phyloP scores from a whole-genome alignment of 2,329 filamentous ascomycete species.

The Nemania sp. region DNA sequence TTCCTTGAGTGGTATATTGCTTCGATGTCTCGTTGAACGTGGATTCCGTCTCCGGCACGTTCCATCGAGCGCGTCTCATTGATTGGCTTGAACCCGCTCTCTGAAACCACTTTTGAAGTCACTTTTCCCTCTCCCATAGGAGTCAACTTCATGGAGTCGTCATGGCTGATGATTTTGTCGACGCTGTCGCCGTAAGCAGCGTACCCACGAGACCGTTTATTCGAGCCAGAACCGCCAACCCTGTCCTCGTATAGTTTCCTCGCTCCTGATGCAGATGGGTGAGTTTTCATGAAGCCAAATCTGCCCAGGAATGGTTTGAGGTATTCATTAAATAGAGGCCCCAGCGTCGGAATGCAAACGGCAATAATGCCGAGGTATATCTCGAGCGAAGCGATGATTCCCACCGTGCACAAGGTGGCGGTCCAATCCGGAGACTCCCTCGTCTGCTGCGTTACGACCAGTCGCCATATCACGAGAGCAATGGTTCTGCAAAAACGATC shows the following conservation, averaged over 20 bases:
- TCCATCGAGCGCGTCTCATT: background rate
- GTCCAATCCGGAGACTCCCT: conserved; percentile 29
- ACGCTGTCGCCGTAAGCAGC: conserved; percentile 15
- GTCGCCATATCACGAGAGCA: conserved; percentile 46
- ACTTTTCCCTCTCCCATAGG: conserved; percentile 11
- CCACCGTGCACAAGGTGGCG: conserved; percentile 39
- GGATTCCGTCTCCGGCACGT: conserved; percentile 1
- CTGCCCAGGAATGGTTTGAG: conserved; percentile 9
- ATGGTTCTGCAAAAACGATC: conserved; percentile 38
- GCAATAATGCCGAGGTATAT: conserved; percentile 48
- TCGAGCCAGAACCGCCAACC: conserved; percentile 11
- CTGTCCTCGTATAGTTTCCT: conserved; percentile 9
- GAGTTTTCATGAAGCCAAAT: background rate
- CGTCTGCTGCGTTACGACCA: conserved; percentile 37
- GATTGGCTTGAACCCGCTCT: conserved; percentile 9
- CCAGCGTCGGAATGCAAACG: conserved; percentile 49
- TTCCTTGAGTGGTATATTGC: conserved; percentile 17
- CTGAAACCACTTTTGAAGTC: background rate
- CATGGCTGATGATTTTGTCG: conserved; percentile 11
- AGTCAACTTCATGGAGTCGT: conserved; percentile 12
- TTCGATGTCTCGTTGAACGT: conserved; percentile 24
- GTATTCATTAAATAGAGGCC: conserved; percentile 42
- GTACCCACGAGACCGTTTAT: conserved; percentile 7
- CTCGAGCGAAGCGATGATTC: conserved; percentile 45
- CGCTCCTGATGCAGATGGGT: background rate